A percentile compares a stretch with the other conserved stretches of the same genome.
Conservation (phyloP, 345 rosid genomes). For the Nephelium lappaceum region DNA sequence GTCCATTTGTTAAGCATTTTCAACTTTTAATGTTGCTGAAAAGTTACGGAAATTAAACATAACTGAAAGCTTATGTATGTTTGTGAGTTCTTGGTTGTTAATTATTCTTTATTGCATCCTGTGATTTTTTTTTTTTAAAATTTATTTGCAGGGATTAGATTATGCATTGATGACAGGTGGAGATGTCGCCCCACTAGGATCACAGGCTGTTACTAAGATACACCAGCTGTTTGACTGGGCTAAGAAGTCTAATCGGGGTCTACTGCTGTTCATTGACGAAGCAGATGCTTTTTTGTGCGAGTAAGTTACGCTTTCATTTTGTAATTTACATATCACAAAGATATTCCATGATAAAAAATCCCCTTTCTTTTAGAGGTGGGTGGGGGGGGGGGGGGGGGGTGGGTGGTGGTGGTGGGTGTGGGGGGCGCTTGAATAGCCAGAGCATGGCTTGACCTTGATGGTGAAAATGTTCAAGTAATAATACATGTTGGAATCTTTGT, state of each 20-base stretch:
- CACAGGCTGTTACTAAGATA: conserved; percentile 98
- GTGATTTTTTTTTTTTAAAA: not conserved
- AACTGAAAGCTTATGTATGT: not conserved
- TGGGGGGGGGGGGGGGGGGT: not conserved
- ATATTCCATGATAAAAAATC: not conserved
- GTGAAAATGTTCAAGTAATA: not conserved
- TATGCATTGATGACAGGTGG: conserved; percentile 99
- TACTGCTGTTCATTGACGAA: conserved; percentile 92
- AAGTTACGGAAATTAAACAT: not conserved
- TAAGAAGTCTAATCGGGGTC: conserved; percentile 85
- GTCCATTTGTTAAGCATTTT: not conserved
- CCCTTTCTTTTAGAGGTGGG: not conserved
- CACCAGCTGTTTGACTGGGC: conserved; percentile 97
- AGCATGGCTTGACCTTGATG: not conserved
- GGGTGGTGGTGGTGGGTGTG: not conserved
- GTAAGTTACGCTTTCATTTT: conserved; percentile 50
- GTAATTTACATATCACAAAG: not conserved
- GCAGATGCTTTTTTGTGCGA: conserved; percentile 99
- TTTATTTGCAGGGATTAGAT: conserved; percentile 78
- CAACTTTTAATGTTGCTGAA: not conserved
- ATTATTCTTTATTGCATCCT: conserved; percentile 10
- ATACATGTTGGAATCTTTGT: not conserved
- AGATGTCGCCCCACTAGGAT: conserved; percentile 95
- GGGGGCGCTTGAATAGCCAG: not conserved
- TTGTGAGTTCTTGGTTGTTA: conserved; percentile 1